Evolutionary conservation across 768 basidiomycete genomes (phyloP), one percentile per base, ranked within the genome.

Genomic region (Kwoniella newhampshirensis): DNA sequence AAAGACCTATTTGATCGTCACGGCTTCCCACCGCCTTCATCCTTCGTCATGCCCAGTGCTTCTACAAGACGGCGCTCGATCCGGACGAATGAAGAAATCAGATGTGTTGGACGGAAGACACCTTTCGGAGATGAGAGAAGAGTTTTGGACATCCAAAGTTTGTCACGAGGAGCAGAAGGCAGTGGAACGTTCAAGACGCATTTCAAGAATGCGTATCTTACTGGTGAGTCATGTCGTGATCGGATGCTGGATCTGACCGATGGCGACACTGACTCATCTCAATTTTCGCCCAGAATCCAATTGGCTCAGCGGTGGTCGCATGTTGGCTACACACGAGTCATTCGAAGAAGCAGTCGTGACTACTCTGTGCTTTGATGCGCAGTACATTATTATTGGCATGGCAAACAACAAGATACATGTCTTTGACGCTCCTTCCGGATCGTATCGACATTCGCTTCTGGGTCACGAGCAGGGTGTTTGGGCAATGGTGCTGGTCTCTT

Each of bases 381-480:
- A 87, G 42, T 89, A 86, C 82, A 84, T 97, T 68, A 86, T 94
- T 42, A 86, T 92, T 18, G 92, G 90, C 0, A 86, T 96, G 63
- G 88, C 89, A 8, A 93, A 87, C 72, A 82, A 83, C 62, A 85
- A 85, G 60, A 87, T 97, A 43, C 87, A 91, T 67, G 81, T 97
- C 9, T 97, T 91, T 78, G 86, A 86, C 60, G 85, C 88, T 1
- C 79, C 77, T 37, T 87, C 87, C 0, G 93, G 93, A 0, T 82
- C 86, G 1, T 83, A 88, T 47, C 81, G 82, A 39, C 82, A 87
- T 49, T 89, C 88, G 0, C 82, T 98, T 1, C 80, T 83, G 8
- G 93, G 93, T 0, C 93, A 96, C 74, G 85, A 87, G 15, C 78
- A 81, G 20, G 93, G 93, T n/a, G 92, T 96, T 1, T 97, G 93